A percentile compares a stretch with the other conserved stretches of the same genome.
Evolutionary conservation across 495 filamentous ascomycete species (phyloP).

Genomic region (Penicillium ochrochloron): DNA sequence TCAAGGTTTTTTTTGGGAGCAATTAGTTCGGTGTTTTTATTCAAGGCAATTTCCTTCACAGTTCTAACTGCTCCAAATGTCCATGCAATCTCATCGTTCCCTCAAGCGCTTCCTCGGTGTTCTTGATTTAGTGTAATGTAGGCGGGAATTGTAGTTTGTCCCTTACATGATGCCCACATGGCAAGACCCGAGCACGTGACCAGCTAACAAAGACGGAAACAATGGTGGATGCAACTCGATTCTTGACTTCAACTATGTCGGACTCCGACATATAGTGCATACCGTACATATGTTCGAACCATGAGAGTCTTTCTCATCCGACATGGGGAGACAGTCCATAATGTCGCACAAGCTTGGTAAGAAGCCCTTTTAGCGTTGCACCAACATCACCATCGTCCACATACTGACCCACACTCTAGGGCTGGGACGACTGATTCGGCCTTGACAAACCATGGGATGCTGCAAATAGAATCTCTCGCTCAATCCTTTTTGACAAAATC

Average conservation of each 20-base stretch:
- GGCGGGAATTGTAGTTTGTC: not conserved
- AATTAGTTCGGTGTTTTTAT: constrained; percentile 40
- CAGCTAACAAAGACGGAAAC: not conserved
- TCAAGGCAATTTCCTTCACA: constrained; percentile 38
- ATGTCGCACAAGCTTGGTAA: constrained; percentile 77
- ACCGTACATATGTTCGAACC: not conserved
- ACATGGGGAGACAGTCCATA: constrained; percentile 89
- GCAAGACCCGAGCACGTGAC: constrained; percentile 2
- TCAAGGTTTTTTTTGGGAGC: constrained; percentile 26
- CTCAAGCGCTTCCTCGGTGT: constrained; percentile 30
- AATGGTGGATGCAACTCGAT: not conserved
- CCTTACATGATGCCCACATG: not conserved
- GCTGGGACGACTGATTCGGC: constrained; percentile 79
- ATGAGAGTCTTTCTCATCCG: constrained; percentile 81
- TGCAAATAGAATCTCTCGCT: constrained; percentile 71
- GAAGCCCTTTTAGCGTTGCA: not conserved
- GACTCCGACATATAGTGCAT: not conserved
- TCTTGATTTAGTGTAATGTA: constrained; percentile 8
- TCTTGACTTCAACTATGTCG: not conserved
- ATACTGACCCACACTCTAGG: constrained; percentile 43
- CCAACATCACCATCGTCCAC: not conserved
- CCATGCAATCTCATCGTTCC: constrained; percentile 39
- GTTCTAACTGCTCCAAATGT: constrained; percentile 41
- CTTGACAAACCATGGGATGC: constrained; percentile 79
- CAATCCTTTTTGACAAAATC: constrained; percentile 35